Evolutionary conservation across 2,329 filamentous ascomycete genomes (phyloP).

Genomic region (Fusarium robinianum): DNA sequence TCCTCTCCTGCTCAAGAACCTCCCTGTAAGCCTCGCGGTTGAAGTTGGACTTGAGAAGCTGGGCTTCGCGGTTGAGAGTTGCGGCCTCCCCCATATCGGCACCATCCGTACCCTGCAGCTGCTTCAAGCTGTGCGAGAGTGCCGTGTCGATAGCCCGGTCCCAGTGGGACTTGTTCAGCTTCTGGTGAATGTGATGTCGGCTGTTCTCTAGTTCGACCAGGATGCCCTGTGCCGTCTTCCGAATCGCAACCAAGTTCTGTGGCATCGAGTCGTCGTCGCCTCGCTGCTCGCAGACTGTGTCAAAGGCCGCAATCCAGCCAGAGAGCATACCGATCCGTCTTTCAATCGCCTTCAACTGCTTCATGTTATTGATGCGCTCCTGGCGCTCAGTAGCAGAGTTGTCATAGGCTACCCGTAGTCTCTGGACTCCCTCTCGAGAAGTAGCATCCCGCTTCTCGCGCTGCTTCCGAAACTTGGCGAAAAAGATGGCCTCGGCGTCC

Average conservation of each 20-base stretch:
- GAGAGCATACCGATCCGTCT: slow-evolving; percentile 84
- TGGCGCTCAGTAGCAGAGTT: slow-evolving; percentile 76
- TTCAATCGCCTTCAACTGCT: slow-evolving; percentile 80
- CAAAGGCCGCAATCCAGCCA: slow-evolving; percentile 91
- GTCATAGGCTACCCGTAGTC: slow-evolving; percentile 83
- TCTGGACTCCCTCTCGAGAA: slow-evolving; percentile 75
- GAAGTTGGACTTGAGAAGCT: slow-evolving; percentile 81
- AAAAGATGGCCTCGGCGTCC: slow-evolving; percentile 80
- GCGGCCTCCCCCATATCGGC: slow-evolving; percentile 66
- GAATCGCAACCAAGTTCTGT: slow-evolving; percentile 71
- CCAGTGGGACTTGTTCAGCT: slow-evolving; percentile 80
- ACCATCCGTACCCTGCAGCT: slow-evolving; percentile 64
- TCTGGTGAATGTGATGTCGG: slow-evolving; percentile 87
- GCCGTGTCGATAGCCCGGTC: slow-evolving; percentile 86
- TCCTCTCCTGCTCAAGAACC: slow-evolving; percentile 82
- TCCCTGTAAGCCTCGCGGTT: slow-evolving; percentile 78
- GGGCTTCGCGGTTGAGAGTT: slow-evolving; percentile 77
- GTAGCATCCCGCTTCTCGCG: slow-evolving; percentile 79
- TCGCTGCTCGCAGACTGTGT: slow-evolving; percentile 73
- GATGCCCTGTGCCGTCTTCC: slow-evolving; percentile 87
- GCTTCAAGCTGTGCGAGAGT: slow-evolving; percentile 79
- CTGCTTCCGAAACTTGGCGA: slow-evolving; percentile 89
- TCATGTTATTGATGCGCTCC: slow-evolving; percentile 79
- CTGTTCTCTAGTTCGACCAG: slow-evolving; percentile 87
- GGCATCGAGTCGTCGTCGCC: slow-evolving; percentile 61